A percentile compares a stretch with the other conserved stretches of the same genome.
phyloP scores from a whole-genome alignment of 805 yeast genomes.

The Candida qinlingensis region DNA sequence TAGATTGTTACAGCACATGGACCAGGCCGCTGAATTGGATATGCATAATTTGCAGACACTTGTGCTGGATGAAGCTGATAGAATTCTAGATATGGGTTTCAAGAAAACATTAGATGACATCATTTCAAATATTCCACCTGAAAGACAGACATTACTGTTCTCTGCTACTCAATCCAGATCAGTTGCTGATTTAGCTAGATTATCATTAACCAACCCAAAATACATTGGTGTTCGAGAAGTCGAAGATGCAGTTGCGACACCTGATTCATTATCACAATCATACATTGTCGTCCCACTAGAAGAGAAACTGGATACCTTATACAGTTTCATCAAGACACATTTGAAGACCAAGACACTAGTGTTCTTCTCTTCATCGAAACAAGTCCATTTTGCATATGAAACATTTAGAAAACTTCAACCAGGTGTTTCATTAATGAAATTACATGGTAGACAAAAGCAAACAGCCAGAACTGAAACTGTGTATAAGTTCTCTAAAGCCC shows the following conservation, averaged over 20 bases:
- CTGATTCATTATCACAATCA: slow-evolving; percentile 79
- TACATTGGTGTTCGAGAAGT: slow-evolving; percentile 71
- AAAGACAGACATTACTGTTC: slow-evolving; percentile 87
- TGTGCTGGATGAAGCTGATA: slow-evolving; percentile 91
- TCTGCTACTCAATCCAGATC: slow-evolving; percentile 92
- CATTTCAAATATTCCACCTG: slow-evolving; percentile 71
- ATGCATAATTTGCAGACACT: slow-evolving; percentile 61
- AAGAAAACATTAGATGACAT: slow-evolving; percentile 64
- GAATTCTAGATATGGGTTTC: slow-evolving; percentile 76
- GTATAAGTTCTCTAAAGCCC: slow-evolving; percentile 40
- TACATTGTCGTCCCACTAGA: slow-evolving; percentile 66
- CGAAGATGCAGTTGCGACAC: slow-evolving; percentile 68
- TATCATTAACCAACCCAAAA: slow-evolving; percentile 92
- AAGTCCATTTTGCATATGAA: slow-evolving; percentile 38
- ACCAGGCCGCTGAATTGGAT: slow-evolving; percentile 57
- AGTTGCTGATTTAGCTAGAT: slow-evolving; percentile 72
- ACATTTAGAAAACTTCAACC: slow-evolving; percentile 25
- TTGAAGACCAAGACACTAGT: slow-evolving; percentile 78
- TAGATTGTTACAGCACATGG: slow-evolving; percentile 70
- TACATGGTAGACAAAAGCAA: slow-evolving; percentile 88
- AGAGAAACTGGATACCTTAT: slow-evolving; percentile 80
- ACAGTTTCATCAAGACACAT: slow-evolving; percentile 62
- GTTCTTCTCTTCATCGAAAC: slow-evolving; percentile 66
- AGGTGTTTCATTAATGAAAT: slow-evolving; percentile 48
- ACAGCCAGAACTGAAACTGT: slow-evolving; percentile 76